These are phyloP conservation scores for Corynespora cassiicola DNA, from an alignment of 2,329 filamentous ascomycete genomes.

Conservation along the genomic window DNA sequence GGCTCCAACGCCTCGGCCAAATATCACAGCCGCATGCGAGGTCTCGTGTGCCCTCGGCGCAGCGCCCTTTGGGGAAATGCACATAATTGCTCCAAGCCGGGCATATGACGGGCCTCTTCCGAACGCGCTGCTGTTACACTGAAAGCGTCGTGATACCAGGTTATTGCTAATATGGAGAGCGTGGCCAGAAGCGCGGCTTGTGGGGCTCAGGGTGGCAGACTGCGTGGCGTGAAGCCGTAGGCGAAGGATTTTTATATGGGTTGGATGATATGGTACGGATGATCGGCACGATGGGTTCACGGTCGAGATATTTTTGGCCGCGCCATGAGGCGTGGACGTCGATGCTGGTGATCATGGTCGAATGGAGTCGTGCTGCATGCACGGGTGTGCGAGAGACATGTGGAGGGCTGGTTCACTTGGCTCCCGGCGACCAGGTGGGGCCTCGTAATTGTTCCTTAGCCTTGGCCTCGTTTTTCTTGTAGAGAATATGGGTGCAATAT, in stretches of 20 bases:
- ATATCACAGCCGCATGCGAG: too few species aligned
- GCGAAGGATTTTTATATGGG: too few species aligned
- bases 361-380: conserved; percentile 5
- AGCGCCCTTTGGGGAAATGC: too few species aligned
- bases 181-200: conserved; percentile 6
- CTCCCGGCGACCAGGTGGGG: conserved; percentile 22
- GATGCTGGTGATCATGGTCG: neutral
- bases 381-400: too few species aligned
- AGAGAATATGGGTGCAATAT: conserved; percentile 18
- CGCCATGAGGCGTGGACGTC: neutral
- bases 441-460: conserved; percentile 10
- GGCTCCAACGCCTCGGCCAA: conserved; percentile 11
- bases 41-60: too few species aligned
- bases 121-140: conserved; percentile 4
- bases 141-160: conserved; percentile 4
- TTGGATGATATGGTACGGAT: neutral
- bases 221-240: neutral
- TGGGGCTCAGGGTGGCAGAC: conserved; percentile 14
- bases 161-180: conserved; percentile 14
- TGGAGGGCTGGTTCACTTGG: conserved; percentile 3
- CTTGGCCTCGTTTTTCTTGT: conserved; percentile 6
- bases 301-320: neutral
- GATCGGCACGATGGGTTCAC: neutral
- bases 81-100: too few species aligned
- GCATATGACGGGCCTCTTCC: conserved; percentile 5